A percentile compares a stretch with the other conserved stretches of the same genome.
Conservation (phyloP, 805 yeast genomes). For the Metschnikowia peoriensis region DNA sequence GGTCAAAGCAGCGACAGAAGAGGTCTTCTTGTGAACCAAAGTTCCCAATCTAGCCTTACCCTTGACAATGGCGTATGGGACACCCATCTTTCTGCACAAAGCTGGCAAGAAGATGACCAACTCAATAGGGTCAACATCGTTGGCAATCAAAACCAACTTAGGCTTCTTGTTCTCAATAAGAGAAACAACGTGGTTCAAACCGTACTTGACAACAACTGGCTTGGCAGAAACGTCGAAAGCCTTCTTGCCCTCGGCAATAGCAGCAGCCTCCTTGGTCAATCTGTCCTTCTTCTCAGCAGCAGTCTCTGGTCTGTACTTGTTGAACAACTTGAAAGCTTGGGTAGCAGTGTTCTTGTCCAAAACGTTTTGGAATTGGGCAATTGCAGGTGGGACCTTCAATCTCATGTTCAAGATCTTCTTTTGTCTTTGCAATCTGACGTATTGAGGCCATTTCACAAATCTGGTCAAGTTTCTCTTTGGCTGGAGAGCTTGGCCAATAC, state of each 20-base stretch:
- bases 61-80: constrained; percentile 97
- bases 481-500: constrained; percentile 96
- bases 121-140: constrained; percentile 99
- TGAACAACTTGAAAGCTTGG: constrained; percentile 93
- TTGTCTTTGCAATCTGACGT: constrained; percentile 98
- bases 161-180: constrained; percentile 98
- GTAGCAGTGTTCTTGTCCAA: constrained; percentile 99
- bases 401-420: constrained; percentile 93
- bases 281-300: constrained; percentile 98
- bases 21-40: constrained; percentile 94
- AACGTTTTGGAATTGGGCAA: constrained; percentile 93
- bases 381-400: constrained; percentile 98
- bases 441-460: constrained; percentile 99
- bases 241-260: constrained; percentile 96
- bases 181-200: constrained; percentile 98
- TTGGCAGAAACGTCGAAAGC: constrained; percentile 95
- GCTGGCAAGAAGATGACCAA: constrained; percentile 97
- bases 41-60: constrained; percentile 99
- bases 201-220: constrained; percentile 96
- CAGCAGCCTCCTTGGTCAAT: constrained; percentile 98
- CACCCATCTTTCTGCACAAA: constrained; percentile 98
- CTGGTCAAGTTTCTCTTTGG: constrained; percentile 96
- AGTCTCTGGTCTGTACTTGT: constrained; percentile 99
- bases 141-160: constrained; percentile 93
- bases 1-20: constrained; percentile 95